Percentiles rank a stretch among this genome's conserved stretches.
Conservation (phyloP, 1,284 basidiomycete species). For the Vanrija humicola region DNA sequence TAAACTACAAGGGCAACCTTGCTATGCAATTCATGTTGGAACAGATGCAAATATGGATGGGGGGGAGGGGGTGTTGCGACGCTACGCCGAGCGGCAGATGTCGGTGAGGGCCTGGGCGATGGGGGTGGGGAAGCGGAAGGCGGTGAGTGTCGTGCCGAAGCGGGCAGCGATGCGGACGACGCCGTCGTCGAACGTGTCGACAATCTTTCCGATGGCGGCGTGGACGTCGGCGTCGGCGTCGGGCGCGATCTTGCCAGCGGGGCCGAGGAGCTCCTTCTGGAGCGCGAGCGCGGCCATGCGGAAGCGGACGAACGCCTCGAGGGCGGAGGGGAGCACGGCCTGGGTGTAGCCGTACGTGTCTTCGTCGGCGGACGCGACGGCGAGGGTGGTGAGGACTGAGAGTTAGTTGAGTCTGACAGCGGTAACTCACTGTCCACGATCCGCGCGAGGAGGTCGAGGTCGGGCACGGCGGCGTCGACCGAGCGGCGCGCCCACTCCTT, state of each 20-base stretch:
- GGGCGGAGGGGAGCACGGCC: slow-evolving; percentile 35
- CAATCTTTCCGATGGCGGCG: slow-evolving; percentile 1
- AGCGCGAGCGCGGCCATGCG: slow-evolving; percentile 23
- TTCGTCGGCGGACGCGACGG: slow-evolving; percentile 38
- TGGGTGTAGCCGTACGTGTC: slow-evolving; percentile 44
- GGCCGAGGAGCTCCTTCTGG: slow-evolving; percentile 20
- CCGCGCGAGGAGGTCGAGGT: slow-evolving; percentile 23
- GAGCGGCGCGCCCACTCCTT: slow-evolving; percentile 30
- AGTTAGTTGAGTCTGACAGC: not conserved
- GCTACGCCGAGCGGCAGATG: slow-evolving; percentile 23
- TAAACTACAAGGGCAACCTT: slow-evolving; percentile 1
- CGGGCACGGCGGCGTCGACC: slow-evolving; percentile 23
- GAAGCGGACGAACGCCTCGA: slow-evolving; percentile 41
- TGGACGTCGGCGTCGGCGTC: slow-evolving; percentile 9
- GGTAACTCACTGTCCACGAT: slow-evolving; percentile 38
- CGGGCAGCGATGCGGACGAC: slow-evolving; percentile 28
- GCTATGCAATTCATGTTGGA: slow-evolving; percentile 9
- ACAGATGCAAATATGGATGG: slow-evolving; percentile 4
- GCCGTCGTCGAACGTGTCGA: slow-evolving; percentile 21
- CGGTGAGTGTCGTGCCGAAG: slow-evolving; percentile 35
- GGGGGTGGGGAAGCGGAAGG: slow-evolving; percentile 37
- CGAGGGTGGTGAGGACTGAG: slow-evolving; percentile 31
- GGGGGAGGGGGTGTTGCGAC: not conserved
- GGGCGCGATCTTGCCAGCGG: slow-evolving; percentile 12
- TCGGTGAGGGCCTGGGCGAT: slow-evolving; percentile 31